Evolutionary conservation across 192 early-diverging fungal species (phyloP).

Genomic region (Coemansia sp.): DNA sequence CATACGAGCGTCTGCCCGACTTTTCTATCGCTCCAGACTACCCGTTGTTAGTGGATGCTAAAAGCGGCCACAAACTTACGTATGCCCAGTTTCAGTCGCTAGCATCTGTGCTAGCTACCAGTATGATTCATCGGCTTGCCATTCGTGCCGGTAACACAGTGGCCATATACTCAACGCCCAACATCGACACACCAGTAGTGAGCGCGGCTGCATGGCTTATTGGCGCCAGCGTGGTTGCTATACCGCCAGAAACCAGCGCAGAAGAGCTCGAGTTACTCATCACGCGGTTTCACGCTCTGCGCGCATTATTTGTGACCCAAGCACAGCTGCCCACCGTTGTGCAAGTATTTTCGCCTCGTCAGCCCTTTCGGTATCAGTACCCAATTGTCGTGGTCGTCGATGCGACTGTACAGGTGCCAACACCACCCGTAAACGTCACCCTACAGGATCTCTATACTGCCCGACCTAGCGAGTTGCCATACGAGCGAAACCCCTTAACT

Average conservation of each 20-base stretch:
- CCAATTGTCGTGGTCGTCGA: slow-evolving; percentile 2
- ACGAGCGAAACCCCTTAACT: slow-evolving; percentile 11
- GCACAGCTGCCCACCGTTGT: slow-evolving; percentile 4
- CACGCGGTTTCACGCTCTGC: slow-evolving; percentile 14
- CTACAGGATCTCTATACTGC: slow-evolving; percentile 19
- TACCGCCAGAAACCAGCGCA: slow-evolving; percentile 14
- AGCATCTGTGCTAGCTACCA: slow-evolving; percentile 19
- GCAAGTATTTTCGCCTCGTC: slow-evolving; percentile 11
- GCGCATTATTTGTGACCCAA: slow-evolving; percentile 24
- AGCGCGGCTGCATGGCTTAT: slow-evolving; percentile 34
- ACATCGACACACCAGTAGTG: slow-evolving; percentile 34
- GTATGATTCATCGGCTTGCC: slow-evolving; percentile 9
- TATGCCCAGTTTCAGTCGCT: slow-evolving; percentile 8
- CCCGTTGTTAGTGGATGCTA: slow-evolving; percentile 30
- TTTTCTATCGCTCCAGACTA: neutral
- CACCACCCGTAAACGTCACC: neutral
- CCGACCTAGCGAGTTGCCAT: neutral
- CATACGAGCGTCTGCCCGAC: slow-evolving; percentile 20
- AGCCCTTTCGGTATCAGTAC: neutral
- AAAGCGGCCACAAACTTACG: slow-evolving; percentile 17
- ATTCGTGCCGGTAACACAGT: slow-evolving; percentile 14
- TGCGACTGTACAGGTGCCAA: neutral
- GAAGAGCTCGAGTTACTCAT: slow-evolving; percentile 15
- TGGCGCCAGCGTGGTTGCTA: slow-evolving; percentile 26
- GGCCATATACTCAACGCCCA: slow-evolving; percentile 25